Evolutionary conservation across 1,284 basidiomycete genomes (phyloP).

Genomic region (Austroboletus niveus): DNA sequence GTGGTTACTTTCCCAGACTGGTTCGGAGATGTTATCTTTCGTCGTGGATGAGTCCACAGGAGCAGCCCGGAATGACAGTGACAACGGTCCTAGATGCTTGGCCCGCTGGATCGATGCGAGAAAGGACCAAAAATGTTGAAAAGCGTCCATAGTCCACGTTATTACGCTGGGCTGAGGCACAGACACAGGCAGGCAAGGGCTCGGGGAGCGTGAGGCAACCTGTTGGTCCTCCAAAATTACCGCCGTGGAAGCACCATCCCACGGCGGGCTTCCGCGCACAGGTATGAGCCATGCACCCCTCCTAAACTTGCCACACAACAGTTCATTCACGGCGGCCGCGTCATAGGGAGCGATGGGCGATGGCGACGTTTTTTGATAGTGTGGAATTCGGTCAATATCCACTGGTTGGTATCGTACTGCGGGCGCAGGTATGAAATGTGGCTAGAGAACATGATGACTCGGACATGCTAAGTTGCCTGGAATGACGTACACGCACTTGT

Average conservation of each 20-base stretch:
- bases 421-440: constrained; percentile 30
- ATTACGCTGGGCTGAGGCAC: constrained; percentile 31
- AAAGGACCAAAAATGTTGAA: constrained; percentile 54
- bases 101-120: constrained; percentile 42
- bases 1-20: constrained; percentile 21
- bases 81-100: constrained; percentile 45
- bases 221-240: constrained; percentile 34
- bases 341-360: constrained; percentile 45
- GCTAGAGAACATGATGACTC: constrained; percentile 17
- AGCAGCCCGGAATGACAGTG: constrained; percentile 51
- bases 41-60: constrained; percentile 10
- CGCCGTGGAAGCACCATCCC: constrained; percentile 47
- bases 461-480: constrained; percentile 1
- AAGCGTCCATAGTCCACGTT: constrained; percentile 48
- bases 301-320: constrained; percentile 33
- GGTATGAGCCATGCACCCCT: constrained; percentile 65
- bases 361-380: constrained; percentile 27
- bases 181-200: constrained; percentile 18
- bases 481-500: constrained; percentile 20
- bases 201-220: constrained; percentile 10
- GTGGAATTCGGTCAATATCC: constrained; percentile 21
- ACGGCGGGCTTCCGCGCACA: constrained; percentile 53
- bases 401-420: constrained; percentile 15
- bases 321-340: constrained; percentile 25
- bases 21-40: constrained; percentile 13